Conservation (phyloP, 305 asterid genomes). For the Withania somnifera region DNA sequence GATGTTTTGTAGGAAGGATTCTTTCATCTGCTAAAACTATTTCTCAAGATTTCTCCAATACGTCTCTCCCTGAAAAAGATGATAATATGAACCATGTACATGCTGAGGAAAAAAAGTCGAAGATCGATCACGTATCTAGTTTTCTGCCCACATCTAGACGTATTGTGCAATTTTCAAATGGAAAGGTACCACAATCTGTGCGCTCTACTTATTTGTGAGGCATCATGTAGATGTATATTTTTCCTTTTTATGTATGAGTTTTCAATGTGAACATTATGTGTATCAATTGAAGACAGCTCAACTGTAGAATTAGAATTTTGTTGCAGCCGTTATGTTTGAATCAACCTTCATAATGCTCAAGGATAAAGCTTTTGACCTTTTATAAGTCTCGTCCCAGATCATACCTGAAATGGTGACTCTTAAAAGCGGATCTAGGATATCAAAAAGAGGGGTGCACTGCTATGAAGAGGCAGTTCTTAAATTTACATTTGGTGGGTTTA, state of each 20-base stretch:
- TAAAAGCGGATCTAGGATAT: not conserved
- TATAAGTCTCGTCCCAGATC: not conserved
- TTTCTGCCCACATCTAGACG: constrained; percentile 90
- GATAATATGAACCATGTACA: constrained; percentile 21
- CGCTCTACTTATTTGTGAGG: not conserved
- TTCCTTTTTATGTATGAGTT: not conserved
- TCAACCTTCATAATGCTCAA: not conserved
- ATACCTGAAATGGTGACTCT: not conserved
- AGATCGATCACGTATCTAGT: constrained; percentile 48
- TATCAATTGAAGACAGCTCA: not conserved
- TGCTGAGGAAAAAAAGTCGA: constrained; percentile 17
- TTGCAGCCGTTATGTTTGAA: not conserved
- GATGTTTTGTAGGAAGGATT: constrained; percentile 52
- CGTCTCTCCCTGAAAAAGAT: constrained; percentile 17
- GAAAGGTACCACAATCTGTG: constrained; percentile 41
- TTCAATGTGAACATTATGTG: not conserved
- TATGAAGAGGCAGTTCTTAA: not conserved
- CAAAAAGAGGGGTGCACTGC: not conserved
- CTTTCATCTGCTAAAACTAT: constrained; percentile 47
- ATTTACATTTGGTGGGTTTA: not conserved
- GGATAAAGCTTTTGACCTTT: not conserved
- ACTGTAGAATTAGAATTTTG: not conserved
- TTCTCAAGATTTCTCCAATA: constrained; percentile 18
- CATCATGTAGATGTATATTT: not conserved
- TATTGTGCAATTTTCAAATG: constrained; percentile 88